A percentile compares a stretch with the other conserved stretches of the same genome.
phyloP scores from a whole-genome alignment of 768 basidiomycete genomes.

The Rhodotorula babjevae region DNA sequence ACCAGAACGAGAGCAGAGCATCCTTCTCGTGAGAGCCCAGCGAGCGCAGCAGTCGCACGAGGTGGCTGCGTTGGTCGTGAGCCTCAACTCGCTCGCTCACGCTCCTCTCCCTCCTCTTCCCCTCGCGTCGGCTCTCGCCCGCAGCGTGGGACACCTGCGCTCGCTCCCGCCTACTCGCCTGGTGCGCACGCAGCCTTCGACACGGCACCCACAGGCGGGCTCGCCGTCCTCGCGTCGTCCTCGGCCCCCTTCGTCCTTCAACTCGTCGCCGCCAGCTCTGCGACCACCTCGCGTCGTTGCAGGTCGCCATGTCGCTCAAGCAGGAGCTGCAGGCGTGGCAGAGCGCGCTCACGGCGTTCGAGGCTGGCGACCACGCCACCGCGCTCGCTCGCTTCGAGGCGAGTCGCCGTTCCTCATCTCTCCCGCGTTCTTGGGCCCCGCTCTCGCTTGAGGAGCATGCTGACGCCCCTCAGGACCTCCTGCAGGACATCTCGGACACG shows the following conservation, averaged over 20 bases:
- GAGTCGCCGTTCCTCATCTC: conserved; percentile 44
- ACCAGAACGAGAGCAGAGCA: too few relatives aligned
- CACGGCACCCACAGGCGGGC: background rate
- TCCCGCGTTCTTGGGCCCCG: too few relatives aligned
- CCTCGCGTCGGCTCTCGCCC: too few relatives aligned
- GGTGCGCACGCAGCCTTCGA: too few relatives aligned
- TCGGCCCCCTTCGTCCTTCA: background rate
- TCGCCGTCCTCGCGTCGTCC: background rate
- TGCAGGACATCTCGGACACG: conserved; percentile 69
- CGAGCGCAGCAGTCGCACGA: too few relatives aligned
- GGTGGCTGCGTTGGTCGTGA: too few relatives aligned
- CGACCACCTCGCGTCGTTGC: background rate
- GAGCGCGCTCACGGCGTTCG: conserved; percentile 80
- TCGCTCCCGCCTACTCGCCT: too few relatives aligned
- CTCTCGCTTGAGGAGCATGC: background rate
- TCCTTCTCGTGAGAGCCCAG: too few relatives aligned
- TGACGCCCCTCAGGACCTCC: background rate
- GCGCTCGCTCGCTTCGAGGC: conserved; percentile 72
- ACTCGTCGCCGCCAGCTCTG: background rate
- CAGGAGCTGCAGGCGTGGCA: conserved; percentile 75
- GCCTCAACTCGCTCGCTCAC: too few relatives aligned
- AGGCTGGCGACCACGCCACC: conserved; percentile 71
- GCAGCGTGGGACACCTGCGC: too few relatives aligned
- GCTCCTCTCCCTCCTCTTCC: background rate
- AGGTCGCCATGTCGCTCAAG: conserved; percentile 33